Evolutionary conservation across 2,329 filamentous ascomycete species (phyloP), one percentile per base, ranked within the genome.

Genomic region (Fusarium mexicanum): DNA sequence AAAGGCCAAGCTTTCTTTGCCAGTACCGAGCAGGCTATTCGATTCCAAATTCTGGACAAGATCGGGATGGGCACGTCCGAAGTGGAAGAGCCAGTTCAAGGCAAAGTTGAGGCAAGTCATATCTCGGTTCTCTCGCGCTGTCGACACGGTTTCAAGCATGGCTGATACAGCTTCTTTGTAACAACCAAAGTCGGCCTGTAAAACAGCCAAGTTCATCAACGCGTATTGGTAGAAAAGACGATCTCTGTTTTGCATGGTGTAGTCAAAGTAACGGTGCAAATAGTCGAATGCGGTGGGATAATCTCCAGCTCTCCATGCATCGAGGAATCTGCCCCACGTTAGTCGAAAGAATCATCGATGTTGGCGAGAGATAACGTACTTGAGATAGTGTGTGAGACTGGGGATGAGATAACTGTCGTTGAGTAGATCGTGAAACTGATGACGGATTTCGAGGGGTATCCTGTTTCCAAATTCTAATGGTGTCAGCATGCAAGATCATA

Each of bases 161-260:
- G 96, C 94, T 17, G 94, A 90, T n/a, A 98, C 89, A 11, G 96
- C 96, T 83, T 98, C 95, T 46, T 91, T 89, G 81, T 95, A 92
- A 80, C 94, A 98, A 53, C 95, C 95, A 85, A 98, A 98, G 81
- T 98, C 96, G 22, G 95, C 94, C 79, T 99, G 96, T 9, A 98
- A 88, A 40, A 98, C 94, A 8, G 95, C 96, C 67, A 98, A 89
- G 79, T 98, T 98, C 79, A 99, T 91, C 20, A 98, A 85, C 2
- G 96, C 96, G 80, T 98, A 98, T 80, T 98, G 96, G 79, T 99
- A 98, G 77, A 95, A 95, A 10, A 93, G 89, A 31, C 93, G 91
- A 77, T 97, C 93, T 69, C 91, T 87, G 75, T 91, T 93, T 78
- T 96, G 93, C 90, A 97, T 95, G 3, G 95, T 96, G 82, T 98